A percentile compares a stretch with the other conserved stretches of the same genome.
Evolutionary conservation across 2,329 filamentous ascomycete species (phyloP).

Genomic region (Monascus ruber): DNA sequence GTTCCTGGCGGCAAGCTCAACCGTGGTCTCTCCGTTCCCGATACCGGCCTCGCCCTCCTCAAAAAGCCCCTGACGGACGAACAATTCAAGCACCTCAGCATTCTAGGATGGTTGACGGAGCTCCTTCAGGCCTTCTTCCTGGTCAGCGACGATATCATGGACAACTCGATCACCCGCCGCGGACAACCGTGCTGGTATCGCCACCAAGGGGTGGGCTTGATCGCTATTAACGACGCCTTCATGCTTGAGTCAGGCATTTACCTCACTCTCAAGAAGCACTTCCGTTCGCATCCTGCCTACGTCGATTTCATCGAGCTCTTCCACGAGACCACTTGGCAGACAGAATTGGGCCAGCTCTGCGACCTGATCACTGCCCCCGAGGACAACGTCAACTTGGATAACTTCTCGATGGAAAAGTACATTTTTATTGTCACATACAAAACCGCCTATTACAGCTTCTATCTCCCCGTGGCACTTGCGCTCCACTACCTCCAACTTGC

Average conservation of each 20-base stretch:
- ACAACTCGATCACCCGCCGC: constrained; percentile 84
- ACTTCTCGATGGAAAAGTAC: constrained; percentile 89
- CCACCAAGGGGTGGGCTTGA: constrained; percentile 76
- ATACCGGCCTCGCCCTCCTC: constrained; percentile 74
- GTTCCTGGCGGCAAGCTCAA: constrained; percentile 94
- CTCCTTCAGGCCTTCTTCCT: constrained; percentile 98
- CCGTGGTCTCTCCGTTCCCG: constrained; percentile 93
- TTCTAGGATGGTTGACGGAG: constrained; percentile 95
- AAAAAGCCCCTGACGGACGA: constrained; percentile 59
- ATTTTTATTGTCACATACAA: constrained; percentile 99
- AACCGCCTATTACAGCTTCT: constrained; percentile 98
- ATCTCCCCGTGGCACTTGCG: constrained; percentile 86
- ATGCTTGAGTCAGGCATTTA: constrained; percentile 90
- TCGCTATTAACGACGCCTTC: constrained; percentile 97
- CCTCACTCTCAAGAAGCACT: constrained; percentile 83
- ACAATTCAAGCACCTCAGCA: constrained; percentile 79
- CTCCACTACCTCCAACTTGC: constrained; percentile 77
- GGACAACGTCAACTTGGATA: constrained; percentile 81
- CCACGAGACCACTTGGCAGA: constrained; percentile 88
- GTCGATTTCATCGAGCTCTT: constrained; percentile 90
- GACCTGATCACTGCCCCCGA: constrained; percentile 94
- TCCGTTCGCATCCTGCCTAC: constrained; percentile 77
- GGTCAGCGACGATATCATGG: constrained; percentile 98
- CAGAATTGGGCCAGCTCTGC: constrained; percentile 87
- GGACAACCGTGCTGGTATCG: constrained; percentile 96